A percentile compares a stretch with the other conserved stretches of the same genome.
phyloP scores from a whole-genome alignment of 1,139 yeast genomes.

The Suhomyces anneliseae region DNA sequence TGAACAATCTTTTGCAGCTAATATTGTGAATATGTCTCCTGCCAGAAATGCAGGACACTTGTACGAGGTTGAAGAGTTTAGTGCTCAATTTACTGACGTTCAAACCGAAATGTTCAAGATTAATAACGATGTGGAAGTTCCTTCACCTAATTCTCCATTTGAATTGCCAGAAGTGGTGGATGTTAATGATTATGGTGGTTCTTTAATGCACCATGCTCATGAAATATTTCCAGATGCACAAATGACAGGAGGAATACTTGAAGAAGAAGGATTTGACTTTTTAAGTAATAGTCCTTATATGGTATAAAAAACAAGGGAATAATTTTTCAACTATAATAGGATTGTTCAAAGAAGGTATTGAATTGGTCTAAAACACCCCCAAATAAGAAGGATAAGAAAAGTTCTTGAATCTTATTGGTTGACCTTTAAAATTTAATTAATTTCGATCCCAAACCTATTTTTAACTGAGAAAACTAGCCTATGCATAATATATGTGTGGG shows the following conservation, averaged over 20 bases:
- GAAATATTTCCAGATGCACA: neutral
- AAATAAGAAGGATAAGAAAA: too few species aligned
- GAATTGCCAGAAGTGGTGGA: neutral
- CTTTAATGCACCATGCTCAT: neutral
- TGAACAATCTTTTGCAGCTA: neutral
- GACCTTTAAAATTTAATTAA: too few species aligned
- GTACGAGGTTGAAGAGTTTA: slow-evolving; percentile 7
- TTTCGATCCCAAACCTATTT: too few species aligned
- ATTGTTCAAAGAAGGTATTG: too few species aligned
- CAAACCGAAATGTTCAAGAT: slow-evolving; percentile 7
- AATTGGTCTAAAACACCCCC: too few species aligned
- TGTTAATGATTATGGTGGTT: neutral
- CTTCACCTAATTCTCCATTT: slow-evolving; percentile 4
- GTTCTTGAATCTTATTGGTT: too few species aligned
- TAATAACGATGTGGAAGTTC: slow-evolving; percentile 1
- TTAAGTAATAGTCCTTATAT: slow-evolving; percentile 8
- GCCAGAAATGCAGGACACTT: neutral
- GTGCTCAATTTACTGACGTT: slow-evolving; percentile 4
- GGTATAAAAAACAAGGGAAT: neutral
- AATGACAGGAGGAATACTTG: slow-evolving; percentile 3
- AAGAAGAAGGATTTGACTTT: slow-evolving; percentile 8
- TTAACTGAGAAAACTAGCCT: too few species aligned
- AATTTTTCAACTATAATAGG: too few species aligned
- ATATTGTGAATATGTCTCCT: slow-evolving; percentile 5
- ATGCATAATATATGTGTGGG: too few species aligned